Evolutionary conservation across 2,329 filamentous ascomycete genomes (phyloP), one percentile per base, ranked within the genome.

Genomic region (Sphaceloma murrayae): DNA sequence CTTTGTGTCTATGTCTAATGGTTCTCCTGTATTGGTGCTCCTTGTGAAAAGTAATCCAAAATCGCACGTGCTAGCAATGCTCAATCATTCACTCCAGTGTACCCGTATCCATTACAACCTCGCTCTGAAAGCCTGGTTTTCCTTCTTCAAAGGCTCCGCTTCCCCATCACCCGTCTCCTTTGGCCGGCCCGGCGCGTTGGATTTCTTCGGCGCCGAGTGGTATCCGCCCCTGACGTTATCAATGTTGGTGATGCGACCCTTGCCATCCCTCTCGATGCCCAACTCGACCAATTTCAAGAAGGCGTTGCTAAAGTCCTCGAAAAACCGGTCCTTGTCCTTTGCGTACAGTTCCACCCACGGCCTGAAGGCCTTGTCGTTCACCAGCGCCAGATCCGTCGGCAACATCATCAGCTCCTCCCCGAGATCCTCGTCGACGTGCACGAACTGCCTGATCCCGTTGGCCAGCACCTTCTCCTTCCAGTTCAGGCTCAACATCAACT

Each of bases 381-480:
- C 60, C 29, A 80, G 63, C 3, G 75, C 70, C 54, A 80, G 70
- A 55, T 80, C 77, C 2, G 76, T 78, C 0, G 77, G 77, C 55
- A 80, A 56, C 77, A 80, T 80, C 77, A 80, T 80, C 31, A 80
- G 61, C 46, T 73, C 72, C 47, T 72, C 70, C 33, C 70, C 69
- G 4, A 59, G 60, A 51, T 78, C 72, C 34, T 76, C 72, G 49
- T 78, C 75, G 36, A 70, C 68, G 52, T 75, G 75, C 33, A 72
- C 69, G 56, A 76, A 81, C 60, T 80, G 75, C 45, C 65, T 61
- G 13, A 74, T 55, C 1, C 74, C 74, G 49, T 69, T 74, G 10
- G 59, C 56, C 43, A 77, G 56, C 9, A 64, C 72, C 57, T 69
- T 73, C 47, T 68, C 68, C 57, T 69, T 70, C 73, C 73, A 77